These are phyloP conservation scores for Nemania abortiva DNA, from an alignment of 2,329 filamentous ascomycete species.

Conservation along the genomic window DNA sequence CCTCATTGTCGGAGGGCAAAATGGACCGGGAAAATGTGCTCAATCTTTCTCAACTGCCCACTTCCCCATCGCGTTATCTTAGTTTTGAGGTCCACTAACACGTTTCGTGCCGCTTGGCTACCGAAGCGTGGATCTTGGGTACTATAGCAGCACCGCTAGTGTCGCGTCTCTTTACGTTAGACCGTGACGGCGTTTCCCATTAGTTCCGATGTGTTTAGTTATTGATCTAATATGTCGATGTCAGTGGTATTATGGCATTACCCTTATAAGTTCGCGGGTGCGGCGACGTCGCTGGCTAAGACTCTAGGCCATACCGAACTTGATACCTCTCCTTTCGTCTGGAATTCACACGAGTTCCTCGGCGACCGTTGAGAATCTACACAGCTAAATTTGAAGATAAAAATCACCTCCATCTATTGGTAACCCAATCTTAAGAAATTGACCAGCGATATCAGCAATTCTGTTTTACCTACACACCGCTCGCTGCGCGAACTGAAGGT, in stretches of 20 bases:
- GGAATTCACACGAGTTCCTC: neutral
- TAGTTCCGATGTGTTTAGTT: neutral
- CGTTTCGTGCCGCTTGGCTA: slow-evolving; percentile 15
- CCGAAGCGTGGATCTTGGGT: neutral
- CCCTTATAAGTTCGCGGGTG: slow-evolving; percentile 14
- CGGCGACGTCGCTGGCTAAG: neutral
- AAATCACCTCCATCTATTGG: neutral
- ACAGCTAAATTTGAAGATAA: neutral
- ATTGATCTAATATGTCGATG: neutral
- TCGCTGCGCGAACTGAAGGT: slow-evolving; percentile 1
- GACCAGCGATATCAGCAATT: neutral
- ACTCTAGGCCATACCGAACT: neutral
- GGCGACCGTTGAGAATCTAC: neutral
- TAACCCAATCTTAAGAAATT: neutral
- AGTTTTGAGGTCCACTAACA: neutral
- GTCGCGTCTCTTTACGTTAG: slow-evolving; percentile 3
- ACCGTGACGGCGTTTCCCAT: neutral
- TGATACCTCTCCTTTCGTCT: neutral
- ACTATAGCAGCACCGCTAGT: slow-evolving; percentile 9
- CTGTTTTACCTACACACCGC: neutral
- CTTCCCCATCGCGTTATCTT: slow-evolving; percentile 15
- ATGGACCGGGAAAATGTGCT: slow-evolving; percentile 48
- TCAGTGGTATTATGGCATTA: neutral
- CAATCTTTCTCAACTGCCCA: slow-evolving; percentile 49
- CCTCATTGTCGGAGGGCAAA: slow-evolving; percentile 33